Evolutionary conservation across 2,329 filamentous ascomycete species (phyloP).

Genomic region (Metarhizium brunneum): DNA sequence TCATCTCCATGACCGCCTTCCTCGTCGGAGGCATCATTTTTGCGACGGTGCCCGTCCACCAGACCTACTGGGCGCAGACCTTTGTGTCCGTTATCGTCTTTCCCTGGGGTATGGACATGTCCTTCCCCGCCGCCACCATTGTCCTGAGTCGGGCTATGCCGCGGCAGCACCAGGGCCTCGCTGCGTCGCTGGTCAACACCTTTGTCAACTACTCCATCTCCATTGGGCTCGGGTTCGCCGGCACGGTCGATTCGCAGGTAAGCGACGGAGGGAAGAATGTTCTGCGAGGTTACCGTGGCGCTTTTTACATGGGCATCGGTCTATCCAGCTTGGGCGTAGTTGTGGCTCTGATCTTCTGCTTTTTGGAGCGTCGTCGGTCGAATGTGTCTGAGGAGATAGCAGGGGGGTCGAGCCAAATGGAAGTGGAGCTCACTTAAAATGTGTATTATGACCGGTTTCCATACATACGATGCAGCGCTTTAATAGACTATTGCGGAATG

Average conservation of each 20-base stretch:
- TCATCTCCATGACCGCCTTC: constrained; percentile 30
- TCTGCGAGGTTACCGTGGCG: constrained; percentile 26
- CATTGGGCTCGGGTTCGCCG: constrained; percentile 52
- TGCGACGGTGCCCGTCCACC: constrained; percentile 35
- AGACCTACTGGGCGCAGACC: constrained; percentile 52
- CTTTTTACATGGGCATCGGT: constrained; percentile 30
- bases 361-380: not conserved
- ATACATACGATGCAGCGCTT: too few species aligned
- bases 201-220: constrained; percentile 57
- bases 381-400: too few species aligned
- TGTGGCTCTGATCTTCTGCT: constrained; percentile 10
- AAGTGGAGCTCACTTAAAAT: too few species aligned
- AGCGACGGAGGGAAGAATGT: constrained; percentile 16
- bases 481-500: too few species aligned
- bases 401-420: too few species aligned
- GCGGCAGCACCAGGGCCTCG: constrained; percentile 29
- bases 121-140: constrained; percentile 48
- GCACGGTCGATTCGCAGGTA: constrained; percentile 41
- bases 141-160: constrained; percentile 43
- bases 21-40: constrained; percentile 28
- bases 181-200: constrained; percentile 44
- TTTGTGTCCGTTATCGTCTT: constrained; percentile 35
- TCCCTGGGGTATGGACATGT: constrained; percentile 55
- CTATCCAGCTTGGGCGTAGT: constrained; percentile 25
- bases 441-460: too few species aligned